A percentile compares a stretch with the other conserved stretches of the same genome.
These are phyloP conservation scores for Sporothrix variecibatus DNA, from an alignment of 2,329 filamentous ascomycete genomes.

Conservation along the genomic window DNA sequence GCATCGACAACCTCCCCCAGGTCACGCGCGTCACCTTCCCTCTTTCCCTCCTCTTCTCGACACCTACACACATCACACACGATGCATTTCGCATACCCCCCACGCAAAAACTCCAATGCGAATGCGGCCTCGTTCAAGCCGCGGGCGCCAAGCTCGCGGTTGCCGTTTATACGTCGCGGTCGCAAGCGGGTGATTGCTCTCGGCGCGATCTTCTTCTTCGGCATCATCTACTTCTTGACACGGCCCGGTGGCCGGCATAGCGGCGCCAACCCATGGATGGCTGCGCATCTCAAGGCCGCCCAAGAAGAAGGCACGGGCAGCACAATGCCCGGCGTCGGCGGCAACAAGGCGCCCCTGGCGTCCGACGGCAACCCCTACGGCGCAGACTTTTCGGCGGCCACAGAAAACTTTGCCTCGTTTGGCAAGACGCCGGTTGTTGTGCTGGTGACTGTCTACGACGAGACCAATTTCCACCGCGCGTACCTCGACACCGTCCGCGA, in stretches of 20 bases:
- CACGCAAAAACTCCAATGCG: slow-evolving; percentile 78
- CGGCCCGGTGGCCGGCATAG: slow-evolving; percentile 30
- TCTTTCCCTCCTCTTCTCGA: background rate
- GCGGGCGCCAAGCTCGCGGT: slow-evolving; percentile 55
- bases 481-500: slow-evolving; percentile 75
- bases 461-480: slow-evolving; percentile 59
- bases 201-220: slow-evolving; percentile 55
- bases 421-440: slow-evolving; percentile 65
- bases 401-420: slow-evolving; percentile 43
- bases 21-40: background rate
- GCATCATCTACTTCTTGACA: slow-evolving; percentile 63
- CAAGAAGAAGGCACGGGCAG: slow-evolving; percentile 24
- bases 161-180: slow-evolving; percentile 56
- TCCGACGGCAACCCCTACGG: slow-evolving; percentile 7
- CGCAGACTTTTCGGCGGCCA: slow-evolving; percentile 26
- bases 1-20: background rate
- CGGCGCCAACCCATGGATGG: slow-evolving; percentile 29
- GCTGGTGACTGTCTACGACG: slow-evolving; percentile 82
- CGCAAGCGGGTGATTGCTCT: slow-evolving; percentile 63
- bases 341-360: background rate
- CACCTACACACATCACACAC: slow-evolving; percentile 32
- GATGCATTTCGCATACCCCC: slow-evolving; percentile 90
- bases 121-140: slow-evolving; percentile 71
- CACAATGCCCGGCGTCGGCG: slow-evolving; percentile 8
- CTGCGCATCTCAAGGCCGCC: slow-evolving; percentile 24